These are phyloP conservation scores for Acanthochlamys bracteata DNA, from an alignment of 106 monocot genomes.

Conservation along the genomic window DNA sequence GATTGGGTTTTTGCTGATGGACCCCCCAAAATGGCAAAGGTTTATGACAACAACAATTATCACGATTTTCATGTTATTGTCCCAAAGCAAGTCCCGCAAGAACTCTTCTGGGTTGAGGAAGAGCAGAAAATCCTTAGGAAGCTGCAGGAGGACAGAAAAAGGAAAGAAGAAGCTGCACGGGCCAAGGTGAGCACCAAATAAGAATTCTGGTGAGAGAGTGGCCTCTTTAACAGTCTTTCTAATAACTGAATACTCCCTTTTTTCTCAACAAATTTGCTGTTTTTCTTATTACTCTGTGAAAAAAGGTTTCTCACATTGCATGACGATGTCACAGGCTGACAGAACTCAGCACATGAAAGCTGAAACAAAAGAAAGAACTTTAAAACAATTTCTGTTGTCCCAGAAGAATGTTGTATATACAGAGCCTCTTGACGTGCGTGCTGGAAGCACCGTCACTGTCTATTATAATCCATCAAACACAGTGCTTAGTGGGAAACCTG, in stretches of 20 bases:
- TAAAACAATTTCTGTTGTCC: constrained; percentile 75
- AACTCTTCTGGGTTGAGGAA: constrained; percentile 75
- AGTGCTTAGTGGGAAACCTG: constrained; percentile 62
- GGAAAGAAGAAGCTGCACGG: constrained; percentile 36
- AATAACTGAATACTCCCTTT: no score
- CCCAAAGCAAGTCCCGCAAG: constrained; percentile 38
- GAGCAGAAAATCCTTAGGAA: constrained; percentile 48
- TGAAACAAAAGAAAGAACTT: constrained; percentile 65
- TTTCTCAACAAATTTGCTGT: no score
- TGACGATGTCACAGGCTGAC: constrained; percentile 50
- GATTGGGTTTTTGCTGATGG: constrained; percentile 99
- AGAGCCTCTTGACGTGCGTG: constrained; percentile 66
- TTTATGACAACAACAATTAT: constrained; percentile 80
- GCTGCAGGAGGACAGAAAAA: constrained; percentile 71
- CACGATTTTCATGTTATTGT: constrained; percentile 82
- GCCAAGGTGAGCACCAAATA: constrained; percentile 39
- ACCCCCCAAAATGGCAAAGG: constrained; percentile 56
- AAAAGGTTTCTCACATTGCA: no score
- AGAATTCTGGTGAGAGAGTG: no score
- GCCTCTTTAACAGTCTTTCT: no score
- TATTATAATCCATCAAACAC: constrained; percentile 81
- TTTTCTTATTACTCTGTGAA: no score
- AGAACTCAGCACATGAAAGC: constrained; percentile 49
- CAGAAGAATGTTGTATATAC: constrained; percentile 89
- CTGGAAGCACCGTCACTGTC: constrained; percentile 67